Evolutionary conservation across 306 rosid genomes (phyloP).

Genomic region (Dalbergia oliveri): DNA sequence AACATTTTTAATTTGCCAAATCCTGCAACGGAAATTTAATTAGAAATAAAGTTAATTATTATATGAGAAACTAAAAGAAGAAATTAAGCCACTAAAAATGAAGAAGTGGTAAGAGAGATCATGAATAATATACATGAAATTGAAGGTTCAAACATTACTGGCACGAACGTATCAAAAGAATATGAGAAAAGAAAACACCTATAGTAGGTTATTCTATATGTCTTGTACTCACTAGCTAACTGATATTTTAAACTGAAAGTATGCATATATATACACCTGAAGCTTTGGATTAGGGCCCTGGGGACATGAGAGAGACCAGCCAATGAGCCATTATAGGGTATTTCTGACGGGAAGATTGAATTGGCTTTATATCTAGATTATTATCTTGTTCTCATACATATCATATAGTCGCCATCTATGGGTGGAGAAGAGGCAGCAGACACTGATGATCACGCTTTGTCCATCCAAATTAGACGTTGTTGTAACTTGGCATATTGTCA

Average conservation of each 20-base stretch:
- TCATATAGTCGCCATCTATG: neutral
- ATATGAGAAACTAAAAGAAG: neutral
- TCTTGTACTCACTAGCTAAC: neutral
- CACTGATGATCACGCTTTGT: neutral
- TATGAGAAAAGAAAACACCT: no score
- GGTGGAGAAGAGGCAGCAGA: neutral
- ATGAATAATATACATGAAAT: no score
- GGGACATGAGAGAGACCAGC: neutral
- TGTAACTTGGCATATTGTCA: conserved; percentile 2
- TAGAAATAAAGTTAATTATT: neutral
- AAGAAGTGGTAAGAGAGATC: no score
- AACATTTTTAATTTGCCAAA: neutral
- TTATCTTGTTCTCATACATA: no score
- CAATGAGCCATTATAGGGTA: neutral
- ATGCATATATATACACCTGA: neutral
- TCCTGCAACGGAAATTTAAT: neutral
- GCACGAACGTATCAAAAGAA: no score
- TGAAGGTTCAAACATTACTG: no score
- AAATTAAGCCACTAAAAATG: no score
- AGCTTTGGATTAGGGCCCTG: neutral
- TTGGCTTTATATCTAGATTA: conserved; percentile 19
- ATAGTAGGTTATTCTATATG: no score
- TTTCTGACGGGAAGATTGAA: neutral
- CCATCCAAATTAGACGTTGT: neutral
- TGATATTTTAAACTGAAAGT: neutral